Conservation (phyloP, 345 rosid species). For the Jatropha curcas region DNA sequence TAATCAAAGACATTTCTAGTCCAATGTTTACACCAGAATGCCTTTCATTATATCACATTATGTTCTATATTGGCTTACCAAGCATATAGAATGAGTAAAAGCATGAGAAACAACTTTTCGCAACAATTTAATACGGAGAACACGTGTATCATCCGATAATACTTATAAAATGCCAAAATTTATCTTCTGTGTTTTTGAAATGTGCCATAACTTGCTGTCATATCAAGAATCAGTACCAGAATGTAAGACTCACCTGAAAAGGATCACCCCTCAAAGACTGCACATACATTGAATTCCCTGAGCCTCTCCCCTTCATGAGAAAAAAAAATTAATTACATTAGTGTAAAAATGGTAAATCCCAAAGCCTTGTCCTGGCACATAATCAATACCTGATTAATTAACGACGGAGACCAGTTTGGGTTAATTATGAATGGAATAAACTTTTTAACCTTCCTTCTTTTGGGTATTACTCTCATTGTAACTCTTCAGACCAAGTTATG, state of each 20-base stretch:
- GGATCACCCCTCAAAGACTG: slow-evolving; percentile 96
- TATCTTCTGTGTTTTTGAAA: too few species aligned
- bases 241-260: slow-evolving; percentile 62
- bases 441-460: not conserved
- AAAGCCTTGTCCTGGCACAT: not conserved
- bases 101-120: not conserved
- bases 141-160: not conserved
- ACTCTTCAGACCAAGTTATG: not conserved
- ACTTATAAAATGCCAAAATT: not conserved
- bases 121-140: not conserved
- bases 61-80: too few species aligned
- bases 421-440: not conserved
- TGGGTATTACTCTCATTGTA: not conserved
- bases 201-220: too few species aligned
- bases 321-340: slow-evolving; percentile 11
- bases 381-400: not conserved
- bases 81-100: not conserved
- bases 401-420: not conserved
- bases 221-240: slow-evolving; percentile 11
- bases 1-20: too few species aligned
- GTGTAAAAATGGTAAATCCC: not conserved
- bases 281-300: slow-evolving; percentile 73
- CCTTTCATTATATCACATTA: too few species aligned
- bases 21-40: too few species aligned
- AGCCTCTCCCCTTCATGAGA: slow-evolving; percentile 58